A percentile compares a stretch with the other conserved stretches of the same genome.
Conservation (phyloP, 768 basidiomycete species). For the Russula compacta region DNA sequence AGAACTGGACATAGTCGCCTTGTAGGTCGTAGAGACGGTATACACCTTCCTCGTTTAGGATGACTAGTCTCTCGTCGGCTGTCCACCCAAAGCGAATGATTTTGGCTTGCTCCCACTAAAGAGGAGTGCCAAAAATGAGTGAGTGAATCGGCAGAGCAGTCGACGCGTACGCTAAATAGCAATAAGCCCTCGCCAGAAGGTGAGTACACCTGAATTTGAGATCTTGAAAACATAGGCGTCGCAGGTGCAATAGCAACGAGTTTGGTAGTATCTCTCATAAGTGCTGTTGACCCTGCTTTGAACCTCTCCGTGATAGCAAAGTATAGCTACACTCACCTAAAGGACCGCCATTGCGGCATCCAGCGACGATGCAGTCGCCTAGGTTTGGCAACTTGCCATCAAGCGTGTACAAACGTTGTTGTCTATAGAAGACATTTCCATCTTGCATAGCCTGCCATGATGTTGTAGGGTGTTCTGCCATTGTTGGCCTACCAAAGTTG, state of each 20-base stretch:
- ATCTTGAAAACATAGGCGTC: slow-evolving; percentile 50
- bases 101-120: slow-evolving; percentile 84
- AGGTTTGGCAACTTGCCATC: slow-evolving; percentile 72
- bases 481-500: slow-evolving; percentile 13
- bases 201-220: slow-evolving; percentile 84
- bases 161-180: slow-evolving; percentile 60
- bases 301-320: not conserved
- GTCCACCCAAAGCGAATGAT: slow-evolving; percentile 83
- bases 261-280: slow-evolving; percentile 81
- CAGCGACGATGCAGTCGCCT: slow-evolving; percentile 68
- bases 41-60: slow-evolving; percentile 86
- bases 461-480: slow-evolving; percentile 63
- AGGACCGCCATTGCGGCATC: slow-evolving; percentile 82
- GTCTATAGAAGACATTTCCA: slow-evolving; percentile 79
- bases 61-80: slow-evolving; percentile 66
- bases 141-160: not conserved
- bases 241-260: slow-evolving; percentile 60
- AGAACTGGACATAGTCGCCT: slow-evolving; percentile 78
- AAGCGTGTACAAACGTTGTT: slow-evolving; percentile 77
- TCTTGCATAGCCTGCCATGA: slow-evolving; percentile 90
- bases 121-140: slow-evolving; percentile 16
- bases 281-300: slow-evolving; percentile 38
- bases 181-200: slow-evolving; percentile 69
- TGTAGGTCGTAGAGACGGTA: slow-evolving; percentile 87
- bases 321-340: slow-evolving; percentile 46